These are phyloP conservation scores for Clitopilus passeckerianus DNA, from an alignment of 768 basidiomycete species.

Conservation along the genomic window DNA sequence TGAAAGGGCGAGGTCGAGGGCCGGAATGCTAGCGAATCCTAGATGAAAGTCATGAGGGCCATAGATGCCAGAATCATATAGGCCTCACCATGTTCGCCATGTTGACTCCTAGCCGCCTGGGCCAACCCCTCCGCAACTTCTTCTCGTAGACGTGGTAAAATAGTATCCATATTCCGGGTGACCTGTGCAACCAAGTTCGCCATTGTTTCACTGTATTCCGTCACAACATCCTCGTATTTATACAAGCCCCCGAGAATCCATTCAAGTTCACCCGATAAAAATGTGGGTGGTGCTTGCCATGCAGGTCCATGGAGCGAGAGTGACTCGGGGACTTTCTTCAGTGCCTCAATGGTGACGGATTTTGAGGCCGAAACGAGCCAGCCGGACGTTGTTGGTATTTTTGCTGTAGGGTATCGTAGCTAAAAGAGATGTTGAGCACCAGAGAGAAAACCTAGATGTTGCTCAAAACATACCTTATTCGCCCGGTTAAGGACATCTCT, in stretches of 20 bases:
- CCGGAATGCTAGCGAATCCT: too few species aligned
- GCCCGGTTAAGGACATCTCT: neutral
- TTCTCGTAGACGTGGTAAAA: neutral
- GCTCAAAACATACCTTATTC: neutral
- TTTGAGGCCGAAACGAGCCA: neutral
- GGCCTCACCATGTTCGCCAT: neutral
- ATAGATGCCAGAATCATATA: neutral
- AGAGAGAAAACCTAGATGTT: too few species aligned
- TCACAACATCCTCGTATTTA: neutral
- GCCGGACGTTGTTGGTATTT: neutral
- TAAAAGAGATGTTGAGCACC: neutral
- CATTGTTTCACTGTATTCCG: neutral
- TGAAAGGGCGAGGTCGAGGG: too few species aligned
- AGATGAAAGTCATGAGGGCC: too few species aligned
- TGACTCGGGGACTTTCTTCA: neutral
- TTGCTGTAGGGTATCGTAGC: neutral
- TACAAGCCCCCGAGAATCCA: neutral
- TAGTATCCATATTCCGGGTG: neutral
- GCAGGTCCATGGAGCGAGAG: neutral
- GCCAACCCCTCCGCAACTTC: neutral
- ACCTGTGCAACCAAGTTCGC: neutral
- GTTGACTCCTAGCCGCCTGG: neutral
- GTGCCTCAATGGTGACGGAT: neutral
- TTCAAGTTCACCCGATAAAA: neutral
- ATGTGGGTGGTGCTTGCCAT: neutral